Evolutionary conservation across 768 basidiomycete species (phyloP), one percentile per base, ranked within the genome.

Genomic region (Trametes gibbosa): DNA sequence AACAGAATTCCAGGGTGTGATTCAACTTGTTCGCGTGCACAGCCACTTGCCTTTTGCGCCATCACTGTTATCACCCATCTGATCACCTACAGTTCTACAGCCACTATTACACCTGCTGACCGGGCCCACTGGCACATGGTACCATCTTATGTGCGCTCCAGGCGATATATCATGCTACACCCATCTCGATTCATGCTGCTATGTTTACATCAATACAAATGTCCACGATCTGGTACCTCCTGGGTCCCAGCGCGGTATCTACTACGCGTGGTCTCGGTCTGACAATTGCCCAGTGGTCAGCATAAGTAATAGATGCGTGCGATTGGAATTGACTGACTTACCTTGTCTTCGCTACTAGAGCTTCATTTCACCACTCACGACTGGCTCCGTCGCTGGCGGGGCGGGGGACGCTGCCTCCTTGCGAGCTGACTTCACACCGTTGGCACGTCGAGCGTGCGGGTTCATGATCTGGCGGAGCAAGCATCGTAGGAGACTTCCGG

Each of bases 401-500:
- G 32, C 32, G 10, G 32, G 32, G 32, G 32, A 17, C 1, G 52
- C n/a, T 27, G 14, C 29, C 29, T 45, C 34, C 32, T 37, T 35
- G 13, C 43, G 42, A 3, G n/a, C 35, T 7, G 43, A 37, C 43
- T 54, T 54, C 19, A 21, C 32, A 4, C 16, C 21, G 19, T n/a
- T 9, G 4, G 46, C 25, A 6, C 46, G 46, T 25, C 46, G 43
- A 8, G 43, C 43, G 24, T 13, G 5, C 5, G 50, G 50, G 17
- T 53, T 39, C 17, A 27, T n/a, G 17, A 53, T 53, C 24, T 53
- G 51, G 19, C 72, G 67, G 17, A 74, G 49, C 21, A 72, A 51
- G n/a, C 66, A 66, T 3, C 62, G 65, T 24, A 75, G 65, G 9
- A 75, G 63, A 29, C 74, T 67, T n/a, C 73, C 71, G 7, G 61